phyloP scores from a whole-genome alignment of 768 basidiomycete species.

The Lactarius pseudohatsudake region DNA sequence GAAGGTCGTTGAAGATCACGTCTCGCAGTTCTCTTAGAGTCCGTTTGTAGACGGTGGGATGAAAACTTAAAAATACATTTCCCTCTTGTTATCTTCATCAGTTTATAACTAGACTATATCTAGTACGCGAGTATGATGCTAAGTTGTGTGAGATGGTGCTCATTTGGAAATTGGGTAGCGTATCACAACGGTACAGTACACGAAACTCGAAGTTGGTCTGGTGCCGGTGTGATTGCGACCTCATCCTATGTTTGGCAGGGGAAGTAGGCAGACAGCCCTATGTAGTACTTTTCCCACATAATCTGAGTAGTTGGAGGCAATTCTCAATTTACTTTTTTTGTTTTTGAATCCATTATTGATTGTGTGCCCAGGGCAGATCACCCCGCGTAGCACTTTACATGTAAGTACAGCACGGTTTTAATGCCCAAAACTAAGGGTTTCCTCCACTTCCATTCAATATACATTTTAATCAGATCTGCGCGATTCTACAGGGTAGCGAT shows the following conservation, averaged over 20 bases:
- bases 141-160: not conserved
- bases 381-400: no score
- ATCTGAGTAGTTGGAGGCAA: not conserved
- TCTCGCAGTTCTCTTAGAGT: slow-evolving; percentile 65
- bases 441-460: no score
- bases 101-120: slow-evolving; percentile 25
- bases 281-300: not conserved
- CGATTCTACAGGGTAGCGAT: slow-evolving; percentile 25
- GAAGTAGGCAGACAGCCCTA: not conserved
- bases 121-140: not conserved
- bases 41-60: slow-evolving; percentile 20
- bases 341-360: no score
- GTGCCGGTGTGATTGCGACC: not conserved
- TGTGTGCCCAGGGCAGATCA: no score
- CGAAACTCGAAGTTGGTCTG: no score
- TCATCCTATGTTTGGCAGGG: not conserved
- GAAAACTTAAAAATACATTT: slow-evolving; percentile 22
- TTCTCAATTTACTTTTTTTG: not conserved
- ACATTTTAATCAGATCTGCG: slow-evolving; percentile 21
- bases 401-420: no score
- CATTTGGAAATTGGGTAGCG: not conserved
- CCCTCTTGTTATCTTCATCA: slow-evolving; percentile 12
- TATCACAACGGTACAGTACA: no score
- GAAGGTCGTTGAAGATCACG: slow-evolving; percentile 90
- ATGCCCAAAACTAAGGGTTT: no score